Conservation (phyloP, 1,284 basidiomycete genomes). For the Trichosporon ovoides region DNA sequence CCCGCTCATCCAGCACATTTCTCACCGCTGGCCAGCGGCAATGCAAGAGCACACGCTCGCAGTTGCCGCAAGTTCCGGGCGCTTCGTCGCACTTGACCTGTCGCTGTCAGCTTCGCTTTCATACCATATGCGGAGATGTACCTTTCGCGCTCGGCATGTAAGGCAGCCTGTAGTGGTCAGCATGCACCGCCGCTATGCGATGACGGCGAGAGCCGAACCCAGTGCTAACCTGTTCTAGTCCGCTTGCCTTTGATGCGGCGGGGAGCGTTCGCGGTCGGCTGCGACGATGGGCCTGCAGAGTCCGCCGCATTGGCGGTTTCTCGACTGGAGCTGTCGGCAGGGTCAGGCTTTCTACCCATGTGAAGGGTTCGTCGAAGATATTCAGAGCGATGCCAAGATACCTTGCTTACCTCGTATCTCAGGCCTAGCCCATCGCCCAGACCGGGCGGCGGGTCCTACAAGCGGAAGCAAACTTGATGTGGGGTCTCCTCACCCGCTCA, state of each 20-base stretch:
- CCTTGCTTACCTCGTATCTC: not conserved
- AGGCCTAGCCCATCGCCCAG: not conserved
- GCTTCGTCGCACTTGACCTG: slow-evolving; percentile 28
- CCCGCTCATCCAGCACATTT: slow-evolving; percentile 17
- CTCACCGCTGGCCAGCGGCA: slow-evolving; percentile 23
- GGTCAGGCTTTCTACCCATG: not conserved
- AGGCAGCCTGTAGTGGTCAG: slow-evolving; percentile 18
- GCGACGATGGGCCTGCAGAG: not conserved
- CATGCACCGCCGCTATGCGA: not conserved
- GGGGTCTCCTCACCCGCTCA: too few species aligned
- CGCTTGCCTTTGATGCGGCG: slow-evolving; percentile 20
- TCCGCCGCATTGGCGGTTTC: not conserved
- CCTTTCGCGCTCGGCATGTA: slow-evolving; percentile 23
- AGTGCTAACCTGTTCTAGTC: slow-evolving; percentile 17
- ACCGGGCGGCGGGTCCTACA: too few species aligned
- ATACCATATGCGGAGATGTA: not conserved
- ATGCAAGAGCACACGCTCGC: slow-evolving; percentile 20
- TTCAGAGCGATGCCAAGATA: slow-evolving; percentile 3
- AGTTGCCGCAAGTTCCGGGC: slow-evolving; percentile 24
- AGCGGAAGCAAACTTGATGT: too few species aligned
- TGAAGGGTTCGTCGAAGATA: not conserved
- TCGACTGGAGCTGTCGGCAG: not conserved
- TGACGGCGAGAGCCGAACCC: not conserved
- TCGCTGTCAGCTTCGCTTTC: not conserved
- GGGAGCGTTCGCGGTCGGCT: not conserved